Base-by-base conservation (phyloP, 768 basidiomycete species). In the Fibroporia radiculosa region DNA sequence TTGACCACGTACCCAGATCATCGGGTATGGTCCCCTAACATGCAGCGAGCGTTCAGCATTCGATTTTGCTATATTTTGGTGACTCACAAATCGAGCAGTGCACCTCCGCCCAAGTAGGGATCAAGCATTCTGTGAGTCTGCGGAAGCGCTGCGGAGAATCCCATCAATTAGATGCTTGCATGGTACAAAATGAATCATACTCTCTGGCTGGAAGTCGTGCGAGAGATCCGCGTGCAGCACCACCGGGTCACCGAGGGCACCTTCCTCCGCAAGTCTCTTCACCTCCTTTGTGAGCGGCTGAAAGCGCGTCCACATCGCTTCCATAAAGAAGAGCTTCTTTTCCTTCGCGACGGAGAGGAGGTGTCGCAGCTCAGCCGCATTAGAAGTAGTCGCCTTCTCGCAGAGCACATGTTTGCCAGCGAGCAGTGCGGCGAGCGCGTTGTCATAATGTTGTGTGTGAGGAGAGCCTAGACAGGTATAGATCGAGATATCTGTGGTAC, bases 251-350 rank as follows among this genome's bases (percentile, higher is more conserved):
- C 86, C 87, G 18, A 90, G 67, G n/a, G 59, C 63, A 4, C 82
- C 83, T 44, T 71, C 69, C 40, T 84, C 77, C 1, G 75, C 70
- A 36, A 86, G 63, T 48, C 70, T 70, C 62, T 82, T 81, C 42
- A 89, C 66, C 48, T 84, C 84, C 14, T 68, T 56, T 8, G 71
- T 67, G 48, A 86, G 71, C 11, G 85, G 84, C 46, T 84, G 81
- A 69, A 88, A 89, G 27, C 85, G 73, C 27, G 89, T 90, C 87
- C 89, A 91, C 63, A 91, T 70, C 0, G 85, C 89, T 64, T 93
- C 92, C 90, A 93, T 93, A 55, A 93, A 77, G 70, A 93, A 93
- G 1, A 91, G 73, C 14, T 80, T 75, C 54, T 82, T 68, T 58
- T 87, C 77, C 61, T 84, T 84, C 2, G 92, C 89, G 16, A 87